Evolutionary conservation across 108 stramenopile genomes (phyloP).

Genomic region (Cyclotella cryptica): DNA sequence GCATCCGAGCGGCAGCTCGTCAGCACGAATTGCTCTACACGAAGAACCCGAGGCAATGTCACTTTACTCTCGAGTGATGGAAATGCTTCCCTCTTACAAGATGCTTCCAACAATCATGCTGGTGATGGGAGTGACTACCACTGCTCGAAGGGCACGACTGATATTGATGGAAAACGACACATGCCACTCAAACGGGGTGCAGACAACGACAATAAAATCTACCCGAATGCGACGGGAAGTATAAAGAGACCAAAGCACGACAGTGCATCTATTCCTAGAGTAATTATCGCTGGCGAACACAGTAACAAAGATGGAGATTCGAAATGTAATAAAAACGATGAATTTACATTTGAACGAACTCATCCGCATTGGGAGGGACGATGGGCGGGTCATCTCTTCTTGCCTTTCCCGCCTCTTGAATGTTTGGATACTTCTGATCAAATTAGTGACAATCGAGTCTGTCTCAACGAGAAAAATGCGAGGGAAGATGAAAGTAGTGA

Average conservation of each 20-base stretch:
- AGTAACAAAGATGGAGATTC: neutral
- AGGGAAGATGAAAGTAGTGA: conserved; percentile 8
- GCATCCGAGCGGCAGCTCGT: neutral
- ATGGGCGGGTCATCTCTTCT: conserved; percentile 44
- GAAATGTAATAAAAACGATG: neutral
- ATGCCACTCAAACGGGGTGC: neutral
- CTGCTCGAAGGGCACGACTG: conserved; percentile 28
- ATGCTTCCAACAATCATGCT: conserved; percentile 22
- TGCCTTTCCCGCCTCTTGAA: conserved; percentile 35
- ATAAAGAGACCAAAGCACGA: neutral
- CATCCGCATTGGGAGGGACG: conserved; percentile 51
- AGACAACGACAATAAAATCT: neutral
- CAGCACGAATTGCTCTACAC: neutral
- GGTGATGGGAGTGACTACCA: conserved; percentile 26
- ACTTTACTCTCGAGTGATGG: conserved; percentile 16
- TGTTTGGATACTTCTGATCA: conserved; percentile 1
- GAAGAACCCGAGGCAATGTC: neutral
- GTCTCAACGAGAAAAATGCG: neutral
- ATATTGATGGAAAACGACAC: conserved; percentile 18
- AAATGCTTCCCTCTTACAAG: conserved; percentile 18
- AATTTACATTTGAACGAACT: conserved; percentile 30
- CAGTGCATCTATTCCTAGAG: neutral
- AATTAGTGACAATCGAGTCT: neutral
- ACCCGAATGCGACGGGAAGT: neutral
- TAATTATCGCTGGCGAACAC: neutral